These are phyloP conservation scores for Panaeolus cyanescens DNA, from an alignment of 768 basidiomycete genomes.

Conservation along the genomic window DNA sequence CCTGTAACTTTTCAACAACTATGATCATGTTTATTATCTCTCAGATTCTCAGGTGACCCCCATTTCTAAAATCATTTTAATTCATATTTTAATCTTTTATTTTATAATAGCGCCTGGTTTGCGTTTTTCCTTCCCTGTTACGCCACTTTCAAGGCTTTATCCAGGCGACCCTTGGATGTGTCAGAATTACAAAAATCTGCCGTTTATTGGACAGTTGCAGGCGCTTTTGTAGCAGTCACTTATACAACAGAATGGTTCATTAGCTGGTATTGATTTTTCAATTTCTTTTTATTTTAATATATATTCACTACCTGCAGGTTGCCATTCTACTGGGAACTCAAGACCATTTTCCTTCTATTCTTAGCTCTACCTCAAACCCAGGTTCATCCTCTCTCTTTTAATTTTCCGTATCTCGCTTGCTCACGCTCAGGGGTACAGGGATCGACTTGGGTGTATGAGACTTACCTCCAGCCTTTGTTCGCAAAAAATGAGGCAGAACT, in stretches of 20 bases:
- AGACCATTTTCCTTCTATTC: conserved; percentile 69
- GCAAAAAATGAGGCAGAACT: conserved; percentile 57
- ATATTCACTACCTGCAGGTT: conserved; percentile 45
- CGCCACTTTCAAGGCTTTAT: conserved; percentile 67
- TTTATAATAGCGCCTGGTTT: conserved; percentile 62
- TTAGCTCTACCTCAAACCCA: conserved; percentile 70
- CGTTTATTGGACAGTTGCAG: conserved; percentile 68
- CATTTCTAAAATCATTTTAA: not conserved
- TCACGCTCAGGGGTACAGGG: conserved; percentile 43
- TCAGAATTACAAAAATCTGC: conserved; percentile 57
- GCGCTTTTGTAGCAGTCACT: conserved; percentile 61
- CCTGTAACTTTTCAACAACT: conserved; percentile 12
- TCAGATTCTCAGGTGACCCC: conserved; percentile 1
- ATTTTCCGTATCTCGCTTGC: conserved; percentile 9
- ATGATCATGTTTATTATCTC: conserved; percentile 38
- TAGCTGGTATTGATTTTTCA: conserved; percentile 52
- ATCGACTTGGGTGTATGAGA: conserved; percentile 63
- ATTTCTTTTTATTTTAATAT: not conserved
- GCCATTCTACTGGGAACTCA: conserved; percentile 76
- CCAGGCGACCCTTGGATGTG: conserved; percentile 51
- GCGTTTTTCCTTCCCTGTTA: conserved; percentile 66
- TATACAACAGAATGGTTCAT: conserved; percentile 64
- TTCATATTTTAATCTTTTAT: not conserved
- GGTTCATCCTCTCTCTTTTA: conserved; percentile 33
- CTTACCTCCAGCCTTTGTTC: conserved; percentile 64